Conservation (phyloP, 2,329 filamentous ascomycete genomes). For the Sclerotinia borealis region DNA sequence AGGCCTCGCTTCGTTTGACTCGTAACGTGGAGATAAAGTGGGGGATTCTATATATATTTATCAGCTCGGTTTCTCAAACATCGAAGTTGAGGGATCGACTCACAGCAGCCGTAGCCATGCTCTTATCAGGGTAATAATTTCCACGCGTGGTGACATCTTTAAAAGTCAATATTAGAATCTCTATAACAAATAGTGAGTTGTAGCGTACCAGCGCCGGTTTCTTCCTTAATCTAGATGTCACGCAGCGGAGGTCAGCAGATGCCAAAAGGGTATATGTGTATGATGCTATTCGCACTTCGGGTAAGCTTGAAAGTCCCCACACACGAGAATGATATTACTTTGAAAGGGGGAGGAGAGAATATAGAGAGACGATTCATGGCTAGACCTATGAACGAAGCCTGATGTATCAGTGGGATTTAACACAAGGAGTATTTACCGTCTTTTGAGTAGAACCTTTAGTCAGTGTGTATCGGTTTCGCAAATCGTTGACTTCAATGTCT, state of each 20-base stretch:
- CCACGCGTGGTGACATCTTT: slow-evolving; percentile 98
- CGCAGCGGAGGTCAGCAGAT: slow-evolving; percentile 87
- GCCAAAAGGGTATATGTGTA: slow-evolving; percentile 64
- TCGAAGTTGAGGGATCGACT: slow-evolving; percentile 34
- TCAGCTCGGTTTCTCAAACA: slow-evolving; percentile 16
- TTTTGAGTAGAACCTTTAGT: slow-evolving; percentile 97
- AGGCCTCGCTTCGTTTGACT: slow-evolving; percentile 89
- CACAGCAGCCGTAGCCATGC: slow-evolving; percentile 90
- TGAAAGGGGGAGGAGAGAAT: slow-evolving; percentile 32
- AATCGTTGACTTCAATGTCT: slow-evolving; percentile 97
- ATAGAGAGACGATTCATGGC: slow-evolving; percentile 29
- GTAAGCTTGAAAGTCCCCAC: slow-evolving; percentile 65
- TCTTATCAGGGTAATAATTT: slow-evolving; percentile 95
- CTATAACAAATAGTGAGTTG: slow-evolving; percentile 33
- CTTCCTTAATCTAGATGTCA: slow-evolving; percentile 98
- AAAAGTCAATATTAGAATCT: slow-evolving; percentile 50
- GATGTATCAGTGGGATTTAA: slow-evolving; percentile 61
- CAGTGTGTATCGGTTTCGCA: slow-evolving; percentile 92
- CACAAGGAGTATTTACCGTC: slow-evolving; percentile 90
- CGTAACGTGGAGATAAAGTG: slow-evolving; percentile 90
- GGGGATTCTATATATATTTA: slow-evolving; percentile 63
- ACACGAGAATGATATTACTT: slow-evolving; percentile 34
- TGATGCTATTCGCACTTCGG: slow-evolving; percentile 54
- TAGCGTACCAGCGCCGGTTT: slow-evolving; percentile 98
- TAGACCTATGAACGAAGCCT: slow-evolving; percentile 34